These are phyloP conservation scores for Dothistroma septosporum DNA, from an alignment of 2,329 filamentous ascomycete species.

Conservation along the genomic window DNA sequence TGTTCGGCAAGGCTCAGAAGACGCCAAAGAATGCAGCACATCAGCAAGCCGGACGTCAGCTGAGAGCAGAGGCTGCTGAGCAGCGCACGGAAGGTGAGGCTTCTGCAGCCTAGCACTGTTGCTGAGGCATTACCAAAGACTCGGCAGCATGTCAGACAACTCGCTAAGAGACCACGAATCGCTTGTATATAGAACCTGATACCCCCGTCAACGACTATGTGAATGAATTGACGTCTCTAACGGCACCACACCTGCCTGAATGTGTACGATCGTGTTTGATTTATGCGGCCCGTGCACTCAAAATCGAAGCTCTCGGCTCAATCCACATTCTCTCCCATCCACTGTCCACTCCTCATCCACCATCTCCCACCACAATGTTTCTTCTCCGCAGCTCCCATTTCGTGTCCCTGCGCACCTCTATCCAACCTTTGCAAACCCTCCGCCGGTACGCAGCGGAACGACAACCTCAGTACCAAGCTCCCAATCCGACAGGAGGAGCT, in stretches of 20 bases:
- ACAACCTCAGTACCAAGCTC: slow-evolving; percentile 22
- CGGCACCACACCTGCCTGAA: too few species aligned
- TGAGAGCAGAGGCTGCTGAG: slow-evolving; percentile 55
- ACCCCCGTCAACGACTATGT: background rate
- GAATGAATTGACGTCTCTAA: background rate
- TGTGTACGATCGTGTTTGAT: too few species aligned
- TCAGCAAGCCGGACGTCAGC: slow-evolving; percentile 47
- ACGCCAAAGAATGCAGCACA: slow-evolving; percentile 32
- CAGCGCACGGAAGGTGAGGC: slow-evolving; percentile 12
- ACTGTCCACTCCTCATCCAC: background rate
- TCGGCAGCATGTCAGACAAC: background rate
- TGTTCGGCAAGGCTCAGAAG: slow-evolving; percentile 60
- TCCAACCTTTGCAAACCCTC: background rate
- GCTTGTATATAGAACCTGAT: background rate
- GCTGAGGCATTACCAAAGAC: background rate
- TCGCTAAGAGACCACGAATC: background rate
- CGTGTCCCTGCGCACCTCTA: background rate
- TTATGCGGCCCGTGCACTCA: too few species aligned
- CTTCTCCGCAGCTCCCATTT: background rate
- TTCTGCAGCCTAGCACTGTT: background rate
- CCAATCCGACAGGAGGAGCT: slow-evolving; percentile 10
- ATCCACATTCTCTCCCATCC: too few species aligned
- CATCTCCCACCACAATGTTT: background rate
- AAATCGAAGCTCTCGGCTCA: too few species aligned
- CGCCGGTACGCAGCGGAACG: slow-evolving; percentile 1